Evolutionary conservation across 2,329 filamentous ascomycete species (phyloP), one percentile per base, ranked within the genome.

Genomic region (Fusarium sp.): DNA sequence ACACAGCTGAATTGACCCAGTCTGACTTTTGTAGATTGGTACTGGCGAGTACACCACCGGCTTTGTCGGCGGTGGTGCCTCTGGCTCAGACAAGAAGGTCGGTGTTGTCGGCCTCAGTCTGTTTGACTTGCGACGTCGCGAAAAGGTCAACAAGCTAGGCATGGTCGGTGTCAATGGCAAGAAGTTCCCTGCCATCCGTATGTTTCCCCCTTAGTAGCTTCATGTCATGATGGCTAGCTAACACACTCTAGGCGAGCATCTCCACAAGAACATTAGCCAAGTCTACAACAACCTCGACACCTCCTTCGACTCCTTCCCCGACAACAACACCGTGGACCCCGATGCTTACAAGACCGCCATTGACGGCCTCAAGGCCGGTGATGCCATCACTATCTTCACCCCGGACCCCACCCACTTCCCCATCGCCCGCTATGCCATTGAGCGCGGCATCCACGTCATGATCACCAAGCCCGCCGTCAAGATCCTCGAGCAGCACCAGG

Each of bases 21-120:
- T 20, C 62, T 70, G 58, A 69, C 57, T 55, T 58, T 29, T 29
- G 20, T 65, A 90, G 91, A 88, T 97, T 64, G 94, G 94, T 70
- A 97, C 94, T 10, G 95, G 94, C 76, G 94, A 97, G 86, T 97
- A 97, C 85, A 97, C 95, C 75, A 97, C 95, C 44, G 94, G 94
- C 62, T 97, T 96, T 74, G 93, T 97, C 62, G 93, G 92, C 62
- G 90, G 89, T 65, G 91, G 90, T 64, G 91, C 90, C 56, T 97
- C 93, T 4, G 90, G 87, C 10, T 97, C 93, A 54, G 95, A 97
- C 85, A 97, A 97, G 84, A 97, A 97, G 81, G 91, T 97, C 54
- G 94, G 95, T 63, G 95, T 97, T 9, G 94, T 97, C 16, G 94
- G 92, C 40, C 83, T 97, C 78, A 95, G 92, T 23, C 84, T 97